Evolutionary conservation across 306 rosid species (phyloP), one percentile per base, ranked within the genome.

Genomic region (Ochetophila trinervis): DNA sequence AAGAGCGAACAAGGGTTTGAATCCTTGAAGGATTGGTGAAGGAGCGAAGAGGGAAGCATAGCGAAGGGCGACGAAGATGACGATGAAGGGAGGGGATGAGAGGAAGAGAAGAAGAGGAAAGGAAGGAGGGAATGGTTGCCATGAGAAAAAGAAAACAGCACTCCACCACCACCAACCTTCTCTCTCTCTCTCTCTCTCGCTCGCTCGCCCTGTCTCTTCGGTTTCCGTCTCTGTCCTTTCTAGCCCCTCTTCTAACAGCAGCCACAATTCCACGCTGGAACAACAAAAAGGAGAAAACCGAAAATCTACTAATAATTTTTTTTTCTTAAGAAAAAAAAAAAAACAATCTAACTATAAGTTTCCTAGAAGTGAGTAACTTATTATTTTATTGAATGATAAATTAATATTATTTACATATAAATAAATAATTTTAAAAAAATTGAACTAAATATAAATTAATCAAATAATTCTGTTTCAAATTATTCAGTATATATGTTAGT

Each of bases 61-160:
- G 32, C 0, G 79, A 68, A 2, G 45, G 63, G 10, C 70, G 53
- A 34, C 45, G 45, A 40, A 8, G 45, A 40, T 12, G 45, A 40
- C 12, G 65, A 36, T 1, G 78, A 17, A 61, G 52, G 27, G 7
- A 63, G 71, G 54, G 76, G 57, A 53, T 47, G 49, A 32, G 90
- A 73, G 53, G 86, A 68, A 53, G 76, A 57, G 77, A 76, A 75
- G 78, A 61, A 55, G 66, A 71, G 68, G 72, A 78, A 85, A 82
- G 62, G 72, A 78, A 74, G 73, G 92, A 85, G 75, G 87, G 67
- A 75, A 84, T 80, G 88, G 92, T 71, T 74, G 98, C 92, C 98
- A 92, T 88, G 73, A 50, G 68, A 22, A 6, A 66, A 72, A 76
- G 57, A 76, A 53, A 53, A 53, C 74, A 63, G 37, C 74, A 40